Evolutionary conservation across 495 filamentous ascomycete genomes (phyloP).

Genomic region (Trichoderma orchidacearum): DNA sequence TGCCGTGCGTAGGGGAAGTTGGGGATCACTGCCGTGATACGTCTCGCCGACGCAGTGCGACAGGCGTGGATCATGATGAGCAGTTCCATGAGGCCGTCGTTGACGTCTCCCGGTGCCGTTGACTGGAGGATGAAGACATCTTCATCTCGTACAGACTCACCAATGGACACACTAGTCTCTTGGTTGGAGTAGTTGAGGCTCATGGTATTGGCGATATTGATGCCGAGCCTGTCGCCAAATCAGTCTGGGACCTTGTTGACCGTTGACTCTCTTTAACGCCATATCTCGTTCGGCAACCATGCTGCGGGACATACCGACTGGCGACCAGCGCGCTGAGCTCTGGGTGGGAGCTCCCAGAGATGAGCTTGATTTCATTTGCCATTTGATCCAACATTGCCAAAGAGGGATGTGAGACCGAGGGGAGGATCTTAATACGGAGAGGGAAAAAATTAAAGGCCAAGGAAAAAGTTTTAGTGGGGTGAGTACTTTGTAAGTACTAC

Average conservation of each 20-base stretch:
- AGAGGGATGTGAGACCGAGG: too few species aligned
- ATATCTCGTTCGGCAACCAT: not conserved
- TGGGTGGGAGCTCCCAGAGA: slow-evolving; percentile 93
- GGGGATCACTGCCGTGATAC: slow-evolving; percentile 85
- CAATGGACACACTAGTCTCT: slow-evolving; percentile 92
- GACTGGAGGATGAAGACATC: slow-evolving; percentile 98
- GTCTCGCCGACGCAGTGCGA: slow-evolving; percentile 82
- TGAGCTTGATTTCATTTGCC: slow-evolving; percentile 86
- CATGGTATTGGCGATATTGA: slow-evolving; percentile 91
- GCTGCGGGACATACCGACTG: slow-evolving; percentile 52
- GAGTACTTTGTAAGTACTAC: not conserved
- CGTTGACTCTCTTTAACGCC: not conserved
- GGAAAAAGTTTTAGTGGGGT: not conserved
- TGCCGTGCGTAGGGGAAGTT: slow-evolving; percentile 99
- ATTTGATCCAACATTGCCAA: slow-evolving; percentile 29
- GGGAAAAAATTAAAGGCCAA: not conserved
- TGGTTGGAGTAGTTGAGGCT: slow-evolving; percentile 96
- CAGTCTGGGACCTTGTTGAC: slow-evolving; percentile 9
- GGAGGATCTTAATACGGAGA: too few species aligned
- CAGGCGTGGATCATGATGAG: slow-evolving; percentile 99
- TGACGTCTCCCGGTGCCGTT: slow-evolving; percentile 90
- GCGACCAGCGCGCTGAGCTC: slow-evolving; percentile 79
- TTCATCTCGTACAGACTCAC: slow-evolving; percentile 92
- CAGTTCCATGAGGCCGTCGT: slow-evolving; percentile 97
- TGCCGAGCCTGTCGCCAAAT: slow-evolving; percentile 53